Percentiles rank a stretch among this genome's conserved stretches.
Evolutionary conservation across 176 grass and related monocot genomes (phyloP).

Genomic region (Alloteropsis semialata): DNA sequence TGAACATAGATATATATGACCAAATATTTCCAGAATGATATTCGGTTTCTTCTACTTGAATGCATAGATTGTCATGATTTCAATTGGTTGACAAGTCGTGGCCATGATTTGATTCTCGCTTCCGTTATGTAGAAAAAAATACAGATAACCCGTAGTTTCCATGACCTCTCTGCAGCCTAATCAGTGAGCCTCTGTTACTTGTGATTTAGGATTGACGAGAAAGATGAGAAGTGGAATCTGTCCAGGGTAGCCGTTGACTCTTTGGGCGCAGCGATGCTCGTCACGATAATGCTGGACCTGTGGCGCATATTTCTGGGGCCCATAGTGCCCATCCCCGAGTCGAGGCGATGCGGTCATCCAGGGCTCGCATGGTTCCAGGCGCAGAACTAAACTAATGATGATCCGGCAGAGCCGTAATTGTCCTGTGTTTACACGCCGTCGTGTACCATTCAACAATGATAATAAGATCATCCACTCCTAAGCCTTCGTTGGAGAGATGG

Average conservation of each 20-base stretch:
- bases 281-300: conserved; percentile 81
- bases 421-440: not conserved
- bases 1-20: not conserved
- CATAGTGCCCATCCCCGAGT: conserved; percentile 49
- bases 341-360: conserved; percentile 47
- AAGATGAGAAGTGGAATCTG: conserved; percentile 59
- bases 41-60: conserved; percentile 7
- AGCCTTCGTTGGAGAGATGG: not conserved
- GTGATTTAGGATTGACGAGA: conserved; percentile 65
- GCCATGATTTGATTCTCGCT: not conserved
- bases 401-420: not conserved
- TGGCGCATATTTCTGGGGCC: conserved; percentile 95
- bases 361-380: conserved; percentile 81
- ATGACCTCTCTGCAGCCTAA: not conserved
- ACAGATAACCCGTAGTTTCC: not conserved
- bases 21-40: not conserved
- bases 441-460: not conserved
- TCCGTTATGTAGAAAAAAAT: not conserved
- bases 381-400: conserved; percentile 52
- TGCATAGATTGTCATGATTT: not conserved
- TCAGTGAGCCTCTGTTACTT: not conserved
- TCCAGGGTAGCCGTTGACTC: conserved; percentile 79
- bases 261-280: conserved; percentile 89
- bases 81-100: not conserved
- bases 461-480: not conserved